Base-by-base conservation (phyloP, 108 stramenopile species). In the Seminavis robusta region DNA sequence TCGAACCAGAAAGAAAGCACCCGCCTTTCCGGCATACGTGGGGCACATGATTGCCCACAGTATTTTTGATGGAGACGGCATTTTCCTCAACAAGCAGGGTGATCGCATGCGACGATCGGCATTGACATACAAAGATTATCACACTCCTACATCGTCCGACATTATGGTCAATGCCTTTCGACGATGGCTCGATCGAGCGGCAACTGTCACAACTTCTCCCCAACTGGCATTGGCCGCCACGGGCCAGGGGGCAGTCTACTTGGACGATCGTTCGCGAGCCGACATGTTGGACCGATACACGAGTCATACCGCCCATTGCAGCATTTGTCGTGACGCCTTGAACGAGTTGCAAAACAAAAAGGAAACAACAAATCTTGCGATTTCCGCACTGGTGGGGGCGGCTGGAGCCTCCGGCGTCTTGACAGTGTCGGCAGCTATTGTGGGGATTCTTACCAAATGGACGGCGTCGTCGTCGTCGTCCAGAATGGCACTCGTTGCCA, bases 31-130 rank as follows among this genome's bases (percentile, higher is more conserved):
- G 52, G 37, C 0, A n/a, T n/a, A n/a, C n/a, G n/a, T n/a, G n/a
- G n/a, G n/a, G n/a, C 60, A 61, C 16, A 24, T 26, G 20, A 6
- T 61, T 21, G 11, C 38, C 1, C 60, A 61, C 24, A 33, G 13
- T 5, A 61, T 61, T 20, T 61, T 61, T 53, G 60, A 61, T 41
- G 60, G 60, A 10, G 60, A 61, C 24, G 60, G 60, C 7, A 61
- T 61, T 23, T 61, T 61, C 52, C 9, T 61, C 52, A 13, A 61
- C 37, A 54, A 61, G 11, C 60, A 61, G 29, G 60, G 60, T 0
- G 28, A 54, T 24, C 46, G 52, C 3, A 61, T 61, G 60, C 37
- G 40, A 21, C 16, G 42, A 19, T 24, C 25, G 38, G 60, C 16
- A 9, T 41, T 53, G 52, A 61, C 60, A 1, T 61, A 55, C 24